Base-by-base conservation (phyloP, 2,329 filamentous ascomycete genomes). In the Fusarium sp. region DNA sequence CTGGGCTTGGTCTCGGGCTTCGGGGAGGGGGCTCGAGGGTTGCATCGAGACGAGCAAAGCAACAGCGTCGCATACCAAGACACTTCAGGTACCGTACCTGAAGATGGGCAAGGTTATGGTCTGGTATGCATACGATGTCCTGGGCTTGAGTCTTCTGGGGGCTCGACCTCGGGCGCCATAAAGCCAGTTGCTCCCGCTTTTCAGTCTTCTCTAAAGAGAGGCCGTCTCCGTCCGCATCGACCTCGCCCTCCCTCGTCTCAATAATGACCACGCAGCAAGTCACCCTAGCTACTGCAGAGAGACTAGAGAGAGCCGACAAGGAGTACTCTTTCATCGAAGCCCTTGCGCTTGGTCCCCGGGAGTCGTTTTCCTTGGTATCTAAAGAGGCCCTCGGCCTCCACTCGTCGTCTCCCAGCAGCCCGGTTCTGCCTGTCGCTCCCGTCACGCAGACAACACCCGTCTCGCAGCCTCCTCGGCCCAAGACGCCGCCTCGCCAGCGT, bases 301-400 rank as follows among this genome's bases (percentile, higher is more conserved):
- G 57, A 65, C 39, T 38, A 35, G 63, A 57, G 37, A 59, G 52
- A 58, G 37, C 45, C 36, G 66, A 70, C 57, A 67, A 71, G 60
- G 70, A 72, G 52, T 72, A 70, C 61, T 72, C 70, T 54, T 72
- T 72, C 53, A 67, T 72, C 39, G 70, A 72, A 69, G 70, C 70
- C 29, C 68, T 72, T 46, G 57, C 63, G 47, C 68, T 72, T 27
- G 56, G 66, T 48, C 67, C 66, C 14, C 66, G 65, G 23, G 66
- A 71, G 49, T 69, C 65, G 17, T 55, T 71, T 49, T 62, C 67
- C 33, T 52, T 72, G 39, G 64, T 71, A 15, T 68, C 70, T 25
- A 59, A 69, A 52, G 70, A 71, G 61, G 59, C 63, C 9, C 69
- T 72, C 27, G 69, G 70, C 11, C 62, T 71, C 14, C 47, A 53